Evolutionary conservation across 495 filamentous ascomycete genomes (phyloP).

Genomic region (Talaromyces thailandensis): DNA sequence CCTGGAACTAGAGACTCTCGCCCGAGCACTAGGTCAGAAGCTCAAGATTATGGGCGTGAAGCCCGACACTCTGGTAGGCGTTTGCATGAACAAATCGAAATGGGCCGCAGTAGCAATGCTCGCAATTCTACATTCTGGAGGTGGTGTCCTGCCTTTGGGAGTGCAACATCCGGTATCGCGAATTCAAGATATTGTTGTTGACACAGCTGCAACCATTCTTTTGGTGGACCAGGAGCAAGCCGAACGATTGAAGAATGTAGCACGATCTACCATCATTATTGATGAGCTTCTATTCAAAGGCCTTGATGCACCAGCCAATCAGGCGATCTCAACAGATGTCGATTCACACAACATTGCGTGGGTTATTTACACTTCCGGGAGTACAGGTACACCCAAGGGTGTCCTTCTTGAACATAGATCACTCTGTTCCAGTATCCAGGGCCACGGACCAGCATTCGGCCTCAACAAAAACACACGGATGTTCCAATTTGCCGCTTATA

Average conservation of each 20-base stretch:
- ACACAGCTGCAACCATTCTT: conserved; percentile 32
- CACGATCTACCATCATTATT: conserved; percentile 10
- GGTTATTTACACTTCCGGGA: conserved; percentile 68
- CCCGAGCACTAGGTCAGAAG: conserved; percentile 20
- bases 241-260: conserved; percentile 10
- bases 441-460: conserved; percentile 57
- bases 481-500: conserved; percentile 15
- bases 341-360: conserved; percentile 8
- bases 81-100: conserved; percentile 35
- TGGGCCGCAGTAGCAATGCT: conserved; percentile 30
- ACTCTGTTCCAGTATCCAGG: conserved; percentile 65
- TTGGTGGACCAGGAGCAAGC: conserved; percentile 20
- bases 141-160: conserved; percentile 43
- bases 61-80: conserved; percentile 25
- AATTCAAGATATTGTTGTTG: conserved; percentile 35
- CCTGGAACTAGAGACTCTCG: conserved; percentile 29
- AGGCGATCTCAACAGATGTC: background rate
- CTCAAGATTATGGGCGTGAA: conserved; percentile 15
- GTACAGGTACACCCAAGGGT: conserved; percentile 72
- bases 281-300: conserved; percentile 22
- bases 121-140: conserved; percentile 38
- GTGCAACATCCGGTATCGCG: conserved; percentile 36
- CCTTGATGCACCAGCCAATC: conserved; percentile 19
- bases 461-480: conserved; percentile 22
- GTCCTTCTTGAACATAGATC: conserved; percentile 65